Percentiles rank a stretch among this genome's conserved stretches.
phyloP scores from a whole-genome alignment of 1,284 basidiomycete species.

The Moniliella sp. region DNA sequence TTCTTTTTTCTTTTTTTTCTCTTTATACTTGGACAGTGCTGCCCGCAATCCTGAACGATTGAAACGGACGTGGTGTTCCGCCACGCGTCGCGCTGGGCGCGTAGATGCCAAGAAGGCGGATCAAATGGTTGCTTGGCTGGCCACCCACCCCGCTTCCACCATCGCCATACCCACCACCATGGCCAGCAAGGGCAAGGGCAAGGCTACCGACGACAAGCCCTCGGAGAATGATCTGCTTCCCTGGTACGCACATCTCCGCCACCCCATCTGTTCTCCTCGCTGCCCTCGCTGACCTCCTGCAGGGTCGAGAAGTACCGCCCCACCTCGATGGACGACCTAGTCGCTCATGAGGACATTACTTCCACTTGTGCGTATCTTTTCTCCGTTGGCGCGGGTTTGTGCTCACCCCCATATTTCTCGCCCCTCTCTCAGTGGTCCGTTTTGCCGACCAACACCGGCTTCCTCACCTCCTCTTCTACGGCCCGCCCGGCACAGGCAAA shows the following conservation, averaged over 20 bases:
- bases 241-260: not conserved
- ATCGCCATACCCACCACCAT: too few species aligned
- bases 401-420: not conserved
- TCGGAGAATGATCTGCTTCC: not conserved
- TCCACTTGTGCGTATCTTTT: conserved; percentile 11
- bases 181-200: not conserved
- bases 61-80: too few species aligned
- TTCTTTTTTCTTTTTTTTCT: too few species aligned
- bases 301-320: conserved; percentile 34
- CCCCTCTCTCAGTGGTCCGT: conserved; percentile 52
- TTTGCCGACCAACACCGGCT: conserved; percentile 86
- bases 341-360: conserved; percentile 30
- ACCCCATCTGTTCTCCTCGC: too few species aligned
- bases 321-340: conserved; percentile 22
- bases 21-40: too few species aligned
- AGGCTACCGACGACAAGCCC: not conserved
- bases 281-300: not conserved
- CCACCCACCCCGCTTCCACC: too few species aligned
- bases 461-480: conserved; percentile 89
- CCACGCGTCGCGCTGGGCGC: too few species aligned
- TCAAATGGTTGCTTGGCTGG: too few species aligned
- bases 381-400: not conserved
- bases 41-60: too few species aligned
- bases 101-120: too few species aligned
- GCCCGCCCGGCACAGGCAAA: conserved; percentile 88